phyloP scores from a whole-genome alignment of 2,329 filamentous ascomycete genomes.

The Parastagonospora avenae region DNA sequence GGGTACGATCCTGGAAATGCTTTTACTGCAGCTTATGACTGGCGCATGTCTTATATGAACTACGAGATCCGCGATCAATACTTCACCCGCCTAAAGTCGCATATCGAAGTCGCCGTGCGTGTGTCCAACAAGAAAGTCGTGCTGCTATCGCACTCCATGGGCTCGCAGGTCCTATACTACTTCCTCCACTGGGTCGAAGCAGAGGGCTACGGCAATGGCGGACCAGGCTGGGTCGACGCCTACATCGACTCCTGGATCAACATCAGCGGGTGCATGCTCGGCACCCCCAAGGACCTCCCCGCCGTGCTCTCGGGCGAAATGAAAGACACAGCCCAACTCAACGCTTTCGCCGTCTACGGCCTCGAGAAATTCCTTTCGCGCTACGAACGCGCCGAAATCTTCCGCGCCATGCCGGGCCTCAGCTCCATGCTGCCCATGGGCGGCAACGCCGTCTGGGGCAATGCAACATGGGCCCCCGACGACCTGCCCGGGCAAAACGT shows the following conservation, averaged over 20 bases:
- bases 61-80: slow-evolving; percentile 91
- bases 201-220: slow-evolving; percentile 76
- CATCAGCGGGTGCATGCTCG: slow-evolving; percentile 96
- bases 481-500: slow-evolving; percentile 74
- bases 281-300: slow-evolving; percentile 86
- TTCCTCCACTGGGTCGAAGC: slow-evolving; percentile 84
- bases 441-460: slow-evolving; percentile 94
- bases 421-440: slow-evolving; percentile 96
- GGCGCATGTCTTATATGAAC: slow-evolving; percentile 88
- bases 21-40: slow-evolving; percentile 79
- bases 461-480: slow-evolving; percentile 84
- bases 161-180: slow-evolving; percentile 89
- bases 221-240: slow-evolving; percentile 85
- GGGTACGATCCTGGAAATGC: slow-evolving; percentile 89
- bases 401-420: slow-evolving; percentile 95
- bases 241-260: slow-evolving; percentile 97
- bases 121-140: slow-evolving; percentile 79
- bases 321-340: slow-evolving; percentile 96
- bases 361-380: slow-evolving; percentile 93
- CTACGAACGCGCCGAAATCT: slow-evolving; percentile 89
- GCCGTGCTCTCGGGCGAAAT: slow-evolving; percentile 95
- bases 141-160: slow-evolving; percentile 95
- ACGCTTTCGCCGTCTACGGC: slow-evolving; percentile 94
- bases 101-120: slow-evolving; percentile 83
- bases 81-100: slow-evolving; percentile 85